Percentiles rank a stretch among this genome's conserved stretches.
Evolutionary conservation across 2,329 filamentous ascomycete species (phyloP).

Genomic region (Emergomyces pasteurianus): DNA sequence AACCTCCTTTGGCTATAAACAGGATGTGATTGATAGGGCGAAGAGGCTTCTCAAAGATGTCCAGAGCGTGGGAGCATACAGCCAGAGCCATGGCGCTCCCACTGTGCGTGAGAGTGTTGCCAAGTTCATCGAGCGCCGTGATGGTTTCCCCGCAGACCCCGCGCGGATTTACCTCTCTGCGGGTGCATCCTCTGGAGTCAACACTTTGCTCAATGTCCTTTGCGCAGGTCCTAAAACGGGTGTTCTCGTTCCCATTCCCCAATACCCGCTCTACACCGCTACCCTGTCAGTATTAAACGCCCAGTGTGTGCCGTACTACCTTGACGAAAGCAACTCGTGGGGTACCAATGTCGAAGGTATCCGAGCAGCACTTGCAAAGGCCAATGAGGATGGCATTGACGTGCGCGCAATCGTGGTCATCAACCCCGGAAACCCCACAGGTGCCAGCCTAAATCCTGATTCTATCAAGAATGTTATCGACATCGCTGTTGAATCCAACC

Average conservation of each 20-base stretch:
- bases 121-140: slow-evolving; percentile 81
- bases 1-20: slow-evolving; percentile 69
- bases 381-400: slow-evolving; percentile 64
- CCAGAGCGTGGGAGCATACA: slow-evolving; percentile 91
- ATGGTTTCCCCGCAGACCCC: slow-evolving; percentile 74
- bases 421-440: slow-evolving; percentile 96
- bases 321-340: slow-evolving; percentile 80
- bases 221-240: slow-evolving; percentile 66
- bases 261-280: slow-evolving; percentile 96
- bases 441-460: slow-evolving; percentile 64
- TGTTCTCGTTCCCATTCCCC: slow-evolving; percentile 86
- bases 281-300: slow-evolving; percentile 78
- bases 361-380: slow-evolving; percentile 58
- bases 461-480: slow-evolving; percentile 79
- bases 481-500: slow-evolving; percentile 69
- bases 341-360: slow-evolving; percentile 76
- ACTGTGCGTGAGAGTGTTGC: slow-evolving; percentile 82
- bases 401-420: slow-evolving; percentile 92
- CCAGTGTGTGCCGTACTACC: slow-evolving; percentile 79
- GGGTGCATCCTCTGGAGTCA: slow-evolving; percentile 88
- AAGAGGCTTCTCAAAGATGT: slow-evolving; percentile 68
- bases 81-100: slow-evolving; percentile 78
- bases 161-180: slow-evolving; percentile 79
- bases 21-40: slow-evolving; percentile 77
- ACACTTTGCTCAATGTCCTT: slow-evolving; percentile 82